phyloP scores from a whole-genome alignment of 1,284 basidiomycete genomes.

The Ceratobasidium sp. region DNA sequence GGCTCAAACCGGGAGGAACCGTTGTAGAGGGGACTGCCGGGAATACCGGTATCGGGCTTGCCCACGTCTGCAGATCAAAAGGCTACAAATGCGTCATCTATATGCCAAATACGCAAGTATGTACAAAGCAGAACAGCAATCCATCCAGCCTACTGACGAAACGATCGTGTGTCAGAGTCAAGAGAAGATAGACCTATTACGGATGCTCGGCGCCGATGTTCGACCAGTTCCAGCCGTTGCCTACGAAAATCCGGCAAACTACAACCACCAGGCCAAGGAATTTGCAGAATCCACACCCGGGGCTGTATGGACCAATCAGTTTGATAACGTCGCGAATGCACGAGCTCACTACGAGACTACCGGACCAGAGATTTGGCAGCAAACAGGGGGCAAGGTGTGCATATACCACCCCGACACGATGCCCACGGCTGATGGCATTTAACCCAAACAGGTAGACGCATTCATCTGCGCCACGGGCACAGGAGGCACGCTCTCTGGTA shows the following conservation, averaged over 20 bases:
- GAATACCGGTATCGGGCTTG: conserved; percentile 98
- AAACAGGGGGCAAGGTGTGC: conserved; percentile 68
- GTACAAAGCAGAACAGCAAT: conserved; percentile 37
- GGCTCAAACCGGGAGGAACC: conserved; percentile 90
- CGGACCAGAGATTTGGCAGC: conserved; percentile 96
- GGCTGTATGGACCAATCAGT: conserved; percentile 99
- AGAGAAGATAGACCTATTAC: conserved; percentile 96
- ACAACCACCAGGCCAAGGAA: conserved; percentile 97
- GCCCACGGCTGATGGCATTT: background rate
- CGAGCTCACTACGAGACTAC: conserved; percentile 89
- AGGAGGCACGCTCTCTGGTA: conserved; percentile 93
- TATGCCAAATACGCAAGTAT: conserved; percentile 95
- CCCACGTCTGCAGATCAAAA: conserved; percentile 90
- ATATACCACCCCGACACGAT: background rate
- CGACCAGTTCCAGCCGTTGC: conserved; percentile 95
- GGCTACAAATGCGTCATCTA: conserved; percentile 99
- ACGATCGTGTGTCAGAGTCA: conserved; percentile 66
- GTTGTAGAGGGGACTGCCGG: conserved; percentile 98
- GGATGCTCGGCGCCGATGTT: conserved; percentile 97
- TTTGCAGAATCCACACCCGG: conserved; percentile 86
- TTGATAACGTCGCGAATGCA: conserved; percentile 94
- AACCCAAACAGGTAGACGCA: conserved; percentile 65
- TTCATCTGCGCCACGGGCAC: conserved; percentile 96
- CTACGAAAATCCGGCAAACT: conserved; percentile 95
- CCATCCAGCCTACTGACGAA: background rate